Evolutionary conservation across 2,329 filamentous ascomycete species (phyloP).

Genomic region (Teratosphaeria gauchensis): DNA sequence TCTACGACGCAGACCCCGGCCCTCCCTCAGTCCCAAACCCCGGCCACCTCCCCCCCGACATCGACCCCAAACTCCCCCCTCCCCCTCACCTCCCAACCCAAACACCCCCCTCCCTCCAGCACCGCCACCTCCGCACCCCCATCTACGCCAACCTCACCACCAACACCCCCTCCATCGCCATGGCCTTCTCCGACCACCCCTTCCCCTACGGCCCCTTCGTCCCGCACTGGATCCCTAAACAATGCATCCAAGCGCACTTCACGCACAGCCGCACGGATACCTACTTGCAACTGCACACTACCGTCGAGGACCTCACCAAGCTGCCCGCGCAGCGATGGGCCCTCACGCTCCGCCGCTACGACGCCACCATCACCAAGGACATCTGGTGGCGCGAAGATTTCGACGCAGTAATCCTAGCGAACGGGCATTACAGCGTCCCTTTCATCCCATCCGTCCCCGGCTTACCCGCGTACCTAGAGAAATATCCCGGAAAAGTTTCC

Average conservation of each 20-base stretch:
- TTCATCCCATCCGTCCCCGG: background rate
- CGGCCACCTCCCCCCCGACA: slow-evolving; percentile 34
- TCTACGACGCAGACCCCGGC: slow-evolving; percentile 39
- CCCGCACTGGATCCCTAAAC: slow-evolving; percentile 31
- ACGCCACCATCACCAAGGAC: background rate
- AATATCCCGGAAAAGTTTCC: background rate
- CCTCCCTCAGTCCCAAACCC: slow-evolving; percentile 27
- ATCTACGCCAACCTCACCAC: slow-evolving; percentile 45
- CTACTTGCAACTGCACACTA: background rate
- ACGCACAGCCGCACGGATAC: background rate
- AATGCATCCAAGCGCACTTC: background rate
- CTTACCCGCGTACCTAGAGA: background rate
- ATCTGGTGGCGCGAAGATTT: background rate
- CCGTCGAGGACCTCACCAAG: background rate
- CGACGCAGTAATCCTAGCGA: background rate
- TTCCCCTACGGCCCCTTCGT: slow-evolving; percentile 48
- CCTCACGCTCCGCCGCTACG: background rate
- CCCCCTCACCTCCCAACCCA: slow-evolving; percentile 32
- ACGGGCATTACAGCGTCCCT: background rate
- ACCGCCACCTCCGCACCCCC: slow-evolving; percentile 39
- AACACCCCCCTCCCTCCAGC: slow-evolving; percentile 32
- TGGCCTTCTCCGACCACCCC: slow-evolving; percentile 44
- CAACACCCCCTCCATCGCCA: slow-evolving; percentile 47
- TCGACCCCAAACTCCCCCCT: slow-evolving; percentile 37
- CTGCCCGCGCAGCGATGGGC: background rate